These are phyloP conservation scores for Naegleria lovaniensis DNA, from an alignment of 208 protist species.

Conservation along the genomic window DNA sequence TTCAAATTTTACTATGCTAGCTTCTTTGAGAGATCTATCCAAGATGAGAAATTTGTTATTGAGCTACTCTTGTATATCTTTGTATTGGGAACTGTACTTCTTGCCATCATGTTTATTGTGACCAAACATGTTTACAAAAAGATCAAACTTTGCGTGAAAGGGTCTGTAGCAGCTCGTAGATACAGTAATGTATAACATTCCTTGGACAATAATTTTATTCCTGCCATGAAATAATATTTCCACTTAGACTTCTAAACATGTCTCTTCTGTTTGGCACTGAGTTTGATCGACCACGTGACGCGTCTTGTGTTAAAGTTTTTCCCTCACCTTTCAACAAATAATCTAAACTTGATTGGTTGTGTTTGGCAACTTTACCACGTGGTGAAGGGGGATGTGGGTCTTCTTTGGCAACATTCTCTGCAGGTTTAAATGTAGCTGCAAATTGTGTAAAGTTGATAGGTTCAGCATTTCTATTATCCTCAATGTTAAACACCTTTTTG, in stretches of 20 bases:
- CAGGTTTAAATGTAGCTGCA: background rate
- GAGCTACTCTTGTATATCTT: background rate
- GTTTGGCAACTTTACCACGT: background rate
- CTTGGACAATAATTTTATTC: background rate
- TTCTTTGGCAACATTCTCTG: background rate
- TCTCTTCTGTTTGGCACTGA: background rate
- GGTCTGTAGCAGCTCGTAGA: background rate
- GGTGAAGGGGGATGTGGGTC: background rate
- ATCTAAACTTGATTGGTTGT: background rate
- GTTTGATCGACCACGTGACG: background rate
- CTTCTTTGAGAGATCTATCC: slow-evolving; percentile 3
- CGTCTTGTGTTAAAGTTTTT: background rate
- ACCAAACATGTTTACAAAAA: slow-evolving; percentile 4
- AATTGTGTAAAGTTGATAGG: background rate
- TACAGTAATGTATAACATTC: background rate
- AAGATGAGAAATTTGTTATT: background rate
- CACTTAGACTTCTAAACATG: background rate
- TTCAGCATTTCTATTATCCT: background rate
- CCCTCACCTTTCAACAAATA: background rate
- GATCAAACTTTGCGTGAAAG: background rate
- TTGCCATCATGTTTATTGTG: background rate
- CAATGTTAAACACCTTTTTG: background rate
- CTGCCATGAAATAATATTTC: background rate
- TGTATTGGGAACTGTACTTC: background rate
- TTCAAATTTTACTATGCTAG: background rate